A percentile compares a stretch with the other conserved stretches of the same genome.
Evolutionary conservation across 352 stramenopile species (phyloP).

Genomic region (Phytopythium ostracodes): DNA sequence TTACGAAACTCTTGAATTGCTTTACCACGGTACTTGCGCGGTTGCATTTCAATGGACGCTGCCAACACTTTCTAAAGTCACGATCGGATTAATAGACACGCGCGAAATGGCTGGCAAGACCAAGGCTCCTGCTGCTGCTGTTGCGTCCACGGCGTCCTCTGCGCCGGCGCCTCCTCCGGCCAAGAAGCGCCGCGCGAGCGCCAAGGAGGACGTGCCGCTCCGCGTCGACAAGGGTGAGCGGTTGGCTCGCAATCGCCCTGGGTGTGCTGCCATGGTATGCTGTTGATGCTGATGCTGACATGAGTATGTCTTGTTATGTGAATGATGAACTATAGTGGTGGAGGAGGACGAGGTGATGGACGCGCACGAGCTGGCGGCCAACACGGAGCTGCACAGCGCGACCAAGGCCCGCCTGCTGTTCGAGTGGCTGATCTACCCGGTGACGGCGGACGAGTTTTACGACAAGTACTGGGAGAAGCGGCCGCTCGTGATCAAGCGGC

Average conservation of each 20-base stretch:
- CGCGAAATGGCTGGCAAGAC: conserved; percentile 34
- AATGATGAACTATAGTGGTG: too few relatives aligned
- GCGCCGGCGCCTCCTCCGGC: conserved; percentile 11
- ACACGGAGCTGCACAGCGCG: conserved; percentile 61
- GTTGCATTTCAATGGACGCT: too few relatives aligned
- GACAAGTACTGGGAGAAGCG: conserved; percentile 92
- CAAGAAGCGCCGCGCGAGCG: conserved; percentile 55
- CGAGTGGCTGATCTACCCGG: conserved; percentile 84
- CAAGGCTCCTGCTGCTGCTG: not conserved
- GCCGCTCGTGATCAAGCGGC: conserved; percentile 83
- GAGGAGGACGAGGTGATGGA: conserved; percentile 49
- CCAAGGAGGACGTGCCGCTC: conserved; percentile 35
- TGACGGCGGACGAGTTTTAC: conserved; percentile 89
- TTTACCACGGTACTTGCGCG: too few relatives aligned
- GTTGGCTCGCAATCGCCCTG: not conserved
- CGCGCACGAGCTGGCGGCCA: conserved; percentile 46
- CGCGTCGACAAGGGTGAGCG: conserved; percentile 25
- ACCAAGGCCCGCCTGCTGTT: conserved; percentile 72
- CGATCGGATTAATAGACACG: too few relatives aligned
- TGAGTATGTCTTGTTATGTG: too few relatives aligned
- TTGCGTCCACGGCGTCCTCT: not conserved
- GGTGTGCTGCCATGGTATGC: too few relatives aligned
- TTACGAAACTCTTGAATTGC: not conserved
- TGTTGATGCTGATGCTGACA: not conserved
- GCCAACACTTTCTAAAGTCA: too few relatives aligned